phyloP scores from a whole-genome alignment of 306 rosid genomes.

The Hylodesmum podocarpum region DNA sequence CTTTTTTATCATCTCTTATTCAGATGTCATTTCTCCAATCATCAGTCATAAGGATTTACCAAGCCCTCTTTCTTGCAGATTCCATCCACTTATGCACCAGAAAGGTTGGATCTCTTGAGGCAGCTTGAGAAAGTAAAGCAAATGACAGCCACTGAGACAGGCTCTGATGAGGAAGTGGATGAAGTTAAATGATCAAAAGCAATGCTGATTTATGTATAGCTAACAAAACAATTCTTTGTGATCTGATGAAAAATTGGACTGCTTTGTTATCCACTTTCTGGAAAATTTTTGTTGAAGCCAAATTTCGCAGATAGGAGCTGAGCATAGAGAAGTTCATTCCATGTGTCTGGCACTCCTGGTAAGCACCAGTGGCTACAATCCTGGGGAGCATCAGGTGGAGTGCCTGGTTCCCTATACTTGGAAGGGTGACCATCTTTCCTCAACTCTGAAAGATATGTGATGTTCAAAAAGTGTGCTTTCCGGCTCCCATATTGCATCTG shows the following conservation, averaged over 20 bases:
- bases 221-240: constrained; percentile 35
- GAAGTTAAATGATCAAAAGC: constrained; percentile 51
- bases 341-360: constrained; percentile 96
- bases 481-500: constrained; percentile 60
- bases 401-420: constrained; percentile 74
- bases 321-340: constrained; percentile 86
- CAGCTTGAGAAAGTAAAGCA: constrained; percentile 92
- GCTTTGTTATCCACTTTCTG: constrained; percentile 27
- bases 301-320: constrained; percentile 58
- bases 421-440: constrained; percentile 97
- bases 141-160: constrained; percentile 56
- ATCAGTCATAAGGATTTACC: constrained; percentile 1
- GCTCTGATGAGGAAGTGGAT: constrained; percentile 51
- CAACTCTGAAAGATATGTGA: constrained; percentile 76
- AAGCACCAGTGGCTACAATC: constrained; percentile 99
- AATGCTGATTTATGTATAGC: constrained; percentile 50
- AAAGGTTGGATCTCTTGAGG: constrained; percentile 93
- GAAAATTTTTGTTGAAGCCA: constrained; percentile 32
- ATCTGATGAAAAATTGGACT: constrained; percentile 29
- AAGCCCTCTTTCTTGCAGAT: constrained; percentile 56
- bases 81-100: constrained; percentile 93
- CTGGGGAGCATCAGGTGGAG: constrained; percentile 76
- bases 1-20: neutral
- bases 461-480: constrained; percentile 69
- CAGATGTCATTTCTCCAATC: constrained; percentile 5